These are phyloP conservation scores for Aspergillus ruber DNA, from an alignment of 2,329 filamentous ascomycete genomes.

Conservation along the genomic window DNA sequence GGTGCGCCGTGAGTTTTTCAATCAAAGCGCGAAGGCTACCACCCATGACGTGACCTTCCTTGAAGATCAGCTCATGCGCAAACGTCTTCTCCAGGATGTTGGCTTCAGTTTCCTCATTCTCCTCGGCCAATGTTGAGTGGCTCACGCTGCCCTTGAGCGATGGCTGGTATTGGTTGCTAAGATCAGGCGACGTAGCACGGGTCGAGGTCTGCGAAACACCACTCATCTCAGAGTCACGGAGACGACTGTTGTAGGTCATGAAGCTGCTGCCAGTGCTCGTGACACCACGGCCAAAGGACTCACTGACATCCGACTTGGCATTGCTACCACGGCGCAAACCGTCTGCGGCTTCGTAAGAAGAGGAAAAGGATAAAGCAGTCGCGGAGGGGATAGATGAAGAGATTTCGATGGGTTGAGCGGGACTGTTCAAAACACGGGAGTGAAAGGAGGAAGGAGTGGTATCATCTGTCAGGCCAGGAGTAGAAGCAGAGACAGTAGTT, in stretches of 20 bases:
- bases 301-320: slow-evolving; percentile 24
- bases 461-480: slow-evolving; percentile 31
- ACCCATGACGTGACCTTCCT: slow-evolving; percentile 89
- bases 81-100: slow-evolving; percentile 87
- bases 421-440: slow-evolving; percentile 37
- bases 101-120: slow-evolving; percentile 71
- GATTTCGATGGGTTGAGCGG: slow-evolving; percentile 21
- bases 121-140: slow-evolving; percentile 61
- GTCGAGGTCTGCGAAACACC: slow-evolving; percentile 77
- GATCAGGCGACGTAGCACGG: slow-evolving; percentile 78
- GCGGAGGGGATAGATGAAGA: slow-evolving; percentile 23
- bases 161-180: slow-evolving; percentile 49
- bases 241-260: slow-evolving; percentile 62
- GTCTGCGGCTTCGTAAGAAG: slow-evolving; percentile 22
- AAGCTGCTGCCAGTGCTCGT: slow-evolving; percentile 73
- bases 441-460: slow-evolving; percentile 34
- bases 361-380: slow-evolving; percentile 23
- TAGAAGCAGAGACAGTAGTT: slow-evolving; percentile 19
- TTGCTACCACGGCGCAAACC: slow-evolving; percentile 32
- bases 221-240: slow-evolving; percentile 72
- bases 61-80: slow-evolving; percentile 87
- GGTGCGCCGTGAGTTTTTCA: slow-evolving; percentile 88
- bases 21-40: slow-evolving; percentile 84
- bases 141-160: slow-evolving; percentile 65
- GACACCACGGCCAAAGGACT: slow-evolving; percentile 56